Evolutionary conservation across 164 flowering plant species (phyloP).

Genomic region (Buxus sempervirens): DNA sequence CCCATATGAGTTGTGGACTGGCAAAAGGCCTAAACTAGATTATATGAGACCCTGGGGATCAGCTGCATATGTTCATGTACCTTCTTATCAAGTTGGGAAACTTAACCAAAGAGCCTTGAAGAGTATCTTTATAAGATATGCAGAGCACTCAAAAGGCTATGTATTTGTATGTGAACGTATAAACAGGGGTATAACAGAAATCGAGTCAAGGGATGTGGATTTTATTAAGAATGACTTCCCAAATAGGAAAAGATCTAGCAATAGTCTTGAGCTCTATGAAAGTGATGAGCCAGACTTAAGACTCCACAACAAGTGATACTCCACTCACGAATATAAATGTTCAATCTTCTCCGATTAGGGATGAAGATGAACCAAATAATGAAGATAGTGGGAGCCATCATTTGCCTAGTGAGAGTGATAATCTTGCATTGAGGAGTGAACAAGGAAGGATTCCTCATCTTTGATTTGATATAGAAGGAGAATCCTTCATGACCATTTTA

Average conservation of each 20-base stretch:
- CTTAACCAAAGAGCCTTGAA: too few relatives aligned
- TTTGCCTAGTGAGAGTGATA: background rate
- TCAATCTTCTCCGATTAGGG: too few relatives aligned
- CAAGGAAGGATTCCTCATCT: background rate
- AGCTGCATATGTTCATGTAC: background rate
- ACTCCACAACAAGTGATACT: too few relatives aligned
- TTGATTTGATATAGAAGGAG: background rate
- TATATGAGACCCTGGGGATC: conserved; percentile 7
- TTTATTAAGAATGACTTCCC: conserved; percentile 7
- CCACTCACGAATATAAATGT: too few relatives aligned
- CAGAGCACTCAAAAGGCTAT: background rate
- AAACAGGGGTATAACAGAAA: background rate
- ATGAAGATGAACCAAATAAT: too few relatives aligned
- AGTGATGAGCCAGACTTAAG: too few relatives aligned
- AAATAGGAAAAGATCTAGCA: background rate
- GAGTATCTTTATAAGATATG: conserved; percentile 11
- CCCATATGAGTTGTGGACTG: conserved; percentile 8
- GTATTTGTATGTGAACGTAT: background rate
- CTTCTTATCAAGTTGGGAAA: conserved; percentile 8
- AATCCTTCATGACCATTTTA: background rate
- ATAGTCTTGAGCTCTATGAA: background rate
- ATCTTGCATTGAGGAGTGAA: background rate
- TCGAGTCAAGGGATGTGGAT: background rate
- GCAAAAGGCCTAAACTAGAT: background rate
- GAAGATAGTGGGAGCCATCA: too few relatives aligned